Percentiles rank a stretch among this genome's conserved stretches.
Conservation (phyloP, 2,329 filamentous ascomycete species). For the Beauveria medogensis region DNA sequence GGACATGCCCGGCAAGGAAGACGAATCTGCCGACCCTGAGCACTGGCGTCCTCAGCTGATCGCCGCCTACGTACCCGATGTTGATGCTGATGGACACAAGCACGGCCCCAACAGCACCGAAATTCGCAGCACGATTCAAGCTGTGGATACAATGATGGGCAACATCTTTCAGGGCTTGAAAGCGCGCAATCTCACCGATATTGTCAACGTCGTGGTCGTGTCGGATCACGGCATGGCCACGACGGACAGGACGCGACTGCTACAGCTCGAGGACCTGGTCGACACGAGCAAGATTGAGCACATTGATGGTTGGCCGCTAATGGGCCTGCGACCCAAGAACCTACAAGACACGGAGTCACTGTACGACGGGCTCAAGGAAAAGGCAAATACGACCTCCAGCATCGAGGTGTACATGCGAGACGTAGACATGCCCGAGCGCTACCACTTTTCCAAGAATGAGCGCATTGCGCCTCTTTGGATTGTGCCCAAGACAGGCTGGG, state of each 20-base stretch:
- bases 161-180: constrained; percentile 68
- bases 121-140: constrained; percentile 66
- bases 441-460: constrained; percentile 81
- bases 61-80: constrained; percentile 87
- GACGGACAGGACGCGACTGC: constrained; percentile 68
- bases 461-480: constrained; percentile 95
- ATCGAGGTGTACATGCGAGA: constrained; percentile 84
- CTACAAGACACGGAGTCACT: constrained; percentile 56
- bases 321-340: constrained; percentile 75
- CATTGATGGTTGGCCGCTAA: constrained; percentile 89
- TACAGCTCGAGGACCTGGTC: constrained; percentile 85
- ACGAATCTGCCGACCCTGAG: constrained; percentile 37
- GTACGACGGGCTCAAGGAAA: constrained; percentile 52
- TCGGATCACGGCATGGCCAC: constrained; percentile 98
- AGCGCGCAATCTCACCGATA: constrained; percentile 71
- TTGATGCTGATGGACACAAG: constrained; percentile 78
- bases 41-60: constrained; percentile 78
- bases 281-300: constrained; percentile 71
- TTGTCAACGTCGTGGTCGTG: constrained; percentile 93
- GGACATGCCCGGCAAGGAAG: constrained; percentile 69
- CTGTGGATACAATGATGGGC: constrained; percentile 79
- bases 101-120: constrained; percentile 95
- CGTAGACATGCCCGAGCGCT: constrained; percentile 81
- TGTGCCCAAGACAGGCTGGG: constrained; percentile 86
- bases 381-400: constrained; percentile 54